Conservation (phyloP, 2,329 filamentous ascomycete species). For the Dothideomycetes sp. region DNA sequence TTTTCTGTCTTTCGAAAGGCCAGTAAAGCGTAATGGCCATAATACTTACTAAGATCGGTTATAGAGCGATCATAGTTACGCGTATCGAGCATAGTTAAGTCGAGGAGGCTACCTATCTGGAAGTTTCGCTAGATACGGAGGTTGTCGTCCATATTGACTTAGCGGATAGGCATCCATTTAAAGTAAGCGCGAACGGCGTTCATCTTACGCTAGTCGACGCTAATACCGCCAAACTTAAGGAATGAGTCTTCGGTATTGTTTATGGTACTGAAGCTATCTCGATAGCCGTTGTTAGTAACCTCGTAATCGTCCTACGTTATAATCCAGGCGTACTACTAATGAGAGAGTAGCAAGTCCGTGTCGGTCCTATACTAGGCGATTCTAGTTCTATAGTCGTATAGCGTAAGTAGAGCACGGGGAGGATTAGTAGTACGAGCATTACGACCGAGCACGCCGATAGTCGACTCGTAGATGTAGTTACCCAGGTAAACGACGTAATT, state of each 20-base stretch:
- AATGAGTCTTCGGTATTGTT: conserved; percentile 62
- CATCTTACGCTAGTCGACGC: conserved; percentile 62
- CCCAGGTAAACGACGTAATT: conserved; percentile 39
- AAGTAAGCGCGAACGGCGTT: conserved; percentile 64
- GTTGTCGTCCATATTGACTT: conserved; percentile 60
- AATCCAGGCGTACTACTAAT: conserved; percentile 53
- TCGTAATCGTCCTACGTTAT: conserved; percentile 57
- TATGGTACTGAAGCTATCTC: conserved; percentile 50
- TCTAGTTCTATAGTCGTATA: conserved; percentile 52
- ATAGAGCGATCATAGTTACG: conserved; percentile 60
- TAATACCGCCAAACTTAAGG: conserved; percentile 45
- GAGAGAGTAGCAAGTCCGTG: conserved; percentile 45
- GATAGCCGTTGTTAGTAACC: conserved; percentile 57
- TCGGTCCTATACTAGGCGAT: conserved; percentile 55
- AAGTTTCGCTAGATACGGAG: conserved; percentile 62
- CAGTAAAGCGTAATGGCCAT: background rate
- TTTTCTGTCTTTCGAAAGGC: conserved; percentile 15
- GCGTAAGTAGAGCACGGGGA: conserved; percentile 41
- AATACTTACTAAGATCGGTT: conserved; percentile 38
- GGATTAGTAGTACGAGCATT: conserved; percentile 47
- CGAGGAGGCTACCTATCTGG: conserved; percentile 54
- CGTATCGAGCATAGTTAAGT: conserved; percentile 63
- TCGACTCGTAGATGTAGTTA: conserved; percentile 57
- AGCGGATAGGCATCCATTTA: conserved; percentile 54
- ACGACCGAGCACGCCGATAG: conserved; percentile 34